Evolutionary conservation across 345 rosid species (phyloP).

Genomic region (Dimocarpus longan): DNA sequence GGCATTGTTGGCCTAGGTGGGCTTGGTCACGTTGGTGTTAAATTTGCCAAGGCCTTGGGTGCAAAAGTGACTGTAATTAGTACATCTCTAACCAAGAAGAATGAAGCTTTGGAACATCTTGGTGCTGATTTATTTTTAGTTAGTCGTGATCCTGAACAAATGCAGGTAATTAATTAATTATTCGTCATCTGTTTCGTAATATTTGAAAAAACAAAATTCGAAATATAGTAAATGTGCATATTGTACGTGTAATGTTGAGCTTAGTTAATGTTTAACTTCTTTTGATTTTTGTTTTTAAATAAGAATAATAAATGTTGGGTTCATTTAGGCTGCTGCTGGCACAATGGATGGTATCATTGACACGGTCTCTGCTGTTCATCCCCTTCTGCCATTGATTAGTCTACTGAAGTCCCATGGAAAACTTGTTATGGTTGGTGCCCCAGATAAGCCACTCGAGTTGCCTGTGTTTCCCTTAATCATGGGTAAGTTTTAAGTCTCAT

Average conservation of each 20-base stretch:
- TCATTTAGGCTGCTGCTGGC: constrained; percentile 35
- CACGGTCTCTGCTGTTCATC: constrained; percentile 48
- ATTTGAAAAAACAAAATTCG: no score
- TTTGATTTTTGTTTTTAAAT: no score
- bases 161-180: constrained; percentile 30
- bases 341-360: constrained; percentile 58
- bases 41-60: constrained; percentile 56
- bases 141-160: constrained; percentile 36
- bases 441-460: constrained; percentile 56
- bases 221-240: no score
- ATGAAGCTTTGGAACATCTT: constrained; percentile 42
- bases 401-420: constrained; percentile 43
- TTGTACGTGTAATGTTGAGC: no score
- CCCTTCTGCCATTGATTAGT: constrained; percentile 41
- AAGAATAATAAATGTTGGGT: no score
- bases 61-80: constrained; percentile 50
- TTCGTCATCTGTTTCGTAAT: no score
- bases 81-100: constrained; percentile 47
- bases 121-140: constrained; percentile 50
- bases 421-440: constrained; percentile 48
- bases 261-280: no score
- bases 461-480: constrained; percentile 40
- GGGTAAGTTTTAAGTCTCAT: constrained; percentile 29
- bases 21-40: constrained; percentile 52
- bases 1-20: constrained; percentile 61